phyloP scores from a whole-genome alignment of 371 early-diverging fungal species.

The Mortierella sp. region DNA sequence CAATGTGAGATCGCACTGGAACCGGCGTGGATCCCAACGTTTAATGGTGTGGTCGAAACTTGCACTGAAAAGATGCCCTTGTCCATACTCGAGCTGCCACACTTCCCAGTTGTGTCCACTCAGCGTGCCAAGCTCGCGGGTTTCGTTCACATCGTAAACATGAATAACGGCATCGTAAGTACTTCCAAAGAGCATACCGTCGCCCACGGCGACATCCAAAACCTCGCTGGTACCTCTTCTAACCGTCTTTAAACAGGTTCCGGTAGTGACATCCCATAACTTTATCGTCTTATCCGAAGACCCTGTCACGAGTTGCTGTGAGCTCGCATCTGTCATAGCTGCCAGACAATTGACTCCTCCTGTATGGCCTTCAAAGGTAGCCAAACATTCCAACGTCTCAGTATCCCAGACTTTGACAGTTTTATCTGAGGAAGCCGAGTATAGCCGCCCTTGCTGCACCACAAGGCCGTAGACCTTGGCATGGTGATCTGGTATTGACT shows the following conservation, averaged over 20 bases:
- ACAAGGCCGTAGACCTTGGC: conserved; percentile 72
- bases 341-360: conserved; percentile 71
- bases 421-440: conserved; percentile 73
- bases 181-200: conserved; percentile 70
- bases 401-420: conserved; percentile 75
- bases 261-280: conserved; percentile 73
- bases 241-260: conserved; percentile 61
- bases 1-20: conserved; percentile 65
- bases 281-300: conserved; percentile 71
- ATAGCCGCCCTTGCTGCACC: conserved; percentile 59
- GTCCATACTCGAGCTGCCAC: conserved; percentile 71
- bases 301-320: conserved; percentile 61
- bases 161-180: conserved; percentile 74
- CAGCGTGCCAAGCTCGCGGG: conserved; percentile 59
- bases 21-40: conserved; percentile 74
- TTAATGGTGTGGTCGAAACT: conserved; percentile 79
- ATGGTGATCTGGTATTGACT: conserved; percentile 59
- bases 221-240: conserved; percentile 65
- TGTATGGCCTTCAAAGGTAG: conserved; percentile 70
- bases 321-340: conserved; percentile 56
- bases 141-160: conserved; percentile 65
- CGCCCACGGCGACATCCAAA: conserved; percentile 65
- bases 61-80: conserved; percentile 71
- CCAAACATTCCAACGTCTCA: conserved; percentile 63
- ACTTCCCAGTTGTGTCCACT: conserved; percentile 80